These are phyloP conservation scores for Ailanthus altissimus DNA, from an alignment of 345 rosid species.

Conservation along the genomic window DNA sequence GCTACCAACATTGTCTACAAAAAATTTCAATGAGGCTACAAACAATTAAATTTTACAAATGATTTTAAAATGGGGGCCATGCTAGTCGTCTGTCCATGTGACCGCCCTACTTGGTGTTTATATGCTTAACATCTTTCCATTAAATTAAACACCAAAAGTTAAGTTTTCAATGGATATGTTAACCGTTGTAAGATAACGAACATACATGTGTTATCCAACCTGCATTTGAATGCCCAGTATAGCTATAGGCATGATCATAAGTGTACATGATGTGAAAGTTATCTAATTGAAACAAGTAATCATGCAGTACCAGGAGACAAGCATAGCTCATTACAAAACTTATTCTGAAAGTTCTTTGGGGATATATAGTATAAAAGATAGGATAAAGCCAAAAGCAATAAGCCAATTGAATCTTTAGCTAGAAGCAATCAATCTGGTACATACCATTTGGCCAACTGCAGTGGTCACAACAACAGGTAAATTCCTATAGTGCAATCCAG, in stretches of 20 bases:
- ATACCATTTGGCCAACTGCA: constrained; percentile 84
- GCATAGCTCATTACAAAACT: not conserved
- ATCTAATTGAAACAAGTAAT: not conserved
- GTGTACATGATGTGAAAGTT: not conserved
- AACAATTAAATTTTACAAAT: not conserved
- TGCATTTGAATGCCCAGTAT: not conserved
- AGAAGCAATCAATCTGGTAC: constrained; percentile 11
- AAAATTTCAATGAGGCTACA: constrained; percentile 4
- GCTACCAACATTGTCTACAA: constrained; percentile 1
- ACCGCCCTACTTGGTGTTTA: not conserved
- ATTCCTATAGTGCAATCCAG: constrained; percentile 49
- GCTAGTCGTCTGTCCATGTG: not conserved
- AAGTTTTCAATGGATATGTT: not conserved
- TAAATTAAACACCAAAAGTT: not conserved
- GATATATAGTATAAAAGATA: not conserved
- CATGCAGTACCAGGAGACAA: not conserved
- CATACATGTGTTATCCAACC: not conserved
- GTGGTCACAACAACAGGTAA: constrained; percentile 51
- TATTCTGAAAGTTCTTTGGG: not conserved
- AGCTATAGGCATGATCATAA: not conserved
- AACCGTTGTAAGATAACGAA: not conserved
- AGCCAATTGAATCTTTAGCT: constrained; percentile 7
- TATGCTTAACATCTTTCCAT: not conserved
- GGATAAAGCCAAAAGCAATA: constrained; percentile 9
- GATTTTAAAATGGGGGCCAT: not conserved